These are phyloP conservation scores for Leccinum subrobustum DNA, from an alignment of 1,284 basidiomycete species.

Conservation along the genomic window DNA sequence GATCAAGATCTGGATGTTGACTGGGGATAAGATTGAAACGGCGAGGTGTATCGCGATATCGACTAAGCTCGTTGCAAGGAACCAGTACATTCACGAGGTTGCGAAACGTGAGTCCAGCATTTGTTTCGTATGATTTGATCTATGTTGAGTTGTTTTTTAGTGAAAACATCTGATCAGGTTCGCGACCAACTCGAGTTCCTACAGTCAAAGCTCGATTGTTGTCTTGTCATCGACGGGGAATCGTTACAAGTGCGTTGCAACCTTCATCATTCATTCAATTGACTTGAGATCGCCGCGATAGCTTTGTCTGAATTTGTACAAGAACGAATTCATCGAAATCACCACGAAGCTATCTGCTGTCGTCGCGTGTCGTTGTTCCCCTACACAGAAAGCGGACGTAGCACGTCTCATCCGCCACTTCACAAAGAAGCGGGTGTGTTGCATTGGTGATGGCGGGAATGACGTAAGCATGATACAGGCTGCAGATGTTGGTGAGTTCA, in stretches of 20 bases:
- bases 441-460: slow-evolving; percentile 95
- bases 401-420: slow-evolving; percentile 87
- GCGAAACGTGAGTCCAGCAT: slow-evolving; percentile 73
- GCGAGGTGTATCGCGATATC: slow-evolving; percentile 98
- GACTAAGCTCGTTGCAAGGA: slow-evolving; percentile 92
- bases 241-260: slow-evolving; percentile 71
- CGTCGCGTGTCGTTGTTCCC: slow-evolving; percentile 97
- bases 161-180: slow-evolving; percentile 80
- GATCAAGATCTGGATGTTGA: slow-evolving; percentile 99
- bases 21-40: slow-evolving; percentile 99
- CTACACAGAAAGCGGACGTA: slow-evolving; percentile 98
- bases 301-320: slow-evolving; percentile 88
- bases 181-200: slow-evolving; percentile 93
- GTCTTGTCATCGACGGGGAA: slow-evolving; percentile 98
- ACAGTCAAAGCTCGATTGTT: slow-evolving; percentile 93
- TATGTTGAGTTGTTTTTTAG: slow-evolving; percentile 41
- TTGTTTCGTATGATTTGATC: not conserved
- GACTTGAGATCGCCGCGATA: slow-evolving; percentile 33
- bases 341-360: slow-evolving; percentile 95
- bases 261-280: not conserved
- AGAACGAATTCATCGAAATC: slow-evolving; percentile 93
- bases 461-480: slow-evolving; percentile 97
- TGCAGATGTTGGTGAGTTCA: slow-evolving; percentile 81
- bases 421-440: slow-evolving; percentile 95
- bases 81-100: slow-evolving; percentile 97